phyloP scores from a whole-genome alignment of 2,329 filamentous ascomycete species.

The Botrytis pseudocinerea region DNA sequence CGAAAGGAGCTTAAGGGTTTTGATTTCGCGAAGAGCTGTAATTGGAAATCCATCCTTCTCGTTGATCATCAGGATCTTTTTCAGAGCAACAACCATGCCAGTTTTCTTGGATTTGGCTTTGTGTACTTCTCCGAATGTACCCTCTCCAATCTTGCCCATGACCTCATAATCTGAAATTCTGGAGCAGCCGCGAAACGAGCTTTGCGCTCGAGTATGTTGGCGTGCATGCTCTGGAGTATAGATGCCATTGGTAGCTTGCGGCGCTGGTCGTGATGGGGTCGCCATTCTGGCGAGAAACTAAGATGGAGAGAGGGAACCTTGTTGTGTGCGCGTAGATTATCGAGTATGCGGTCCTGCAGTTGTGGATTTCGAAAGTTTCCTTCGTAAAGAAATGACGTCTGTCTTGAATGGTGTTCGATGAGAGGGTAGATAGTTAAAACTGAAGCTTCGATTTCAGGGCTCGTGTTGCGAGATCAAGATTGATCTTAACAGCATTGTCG shows the following conservation, averaged over 20 bases:
- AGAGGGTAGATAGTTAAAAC: constrained; percentile 2
- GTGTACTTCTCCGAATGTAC: constrained; percentile 97
- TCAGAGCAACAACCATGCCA: constrained; percentile 78
- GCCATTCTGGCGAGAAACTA: constrained; percentile 16
- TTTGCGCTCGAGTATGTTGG: constrained; percentile 27
- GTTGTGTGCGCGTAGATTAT: neutral
- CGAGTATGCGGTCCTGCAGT: constrained; percentile 3
- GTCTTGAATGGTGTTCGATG: neutral
- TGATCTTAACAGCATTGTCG: constrained; percentile 16
- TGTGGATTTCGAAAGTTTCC: neutral
- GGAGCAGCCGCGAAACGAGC: constrained; percentile 76
- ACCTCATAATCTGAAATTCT: constrained; percentile 79
- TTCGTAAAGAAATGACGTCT: constrained; percentile 8
- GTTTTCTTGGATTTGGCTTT: constrained; percentile 78
- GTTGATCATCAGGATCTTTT: constrained; percentile 99
- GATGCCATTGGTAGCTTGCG: constrained; percentile 32
- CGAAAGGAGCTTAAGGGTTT: constrained; percentile 91
- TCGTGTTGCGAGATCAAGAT: constrained; percentile 18
- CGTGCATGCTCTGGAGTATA: constrained; percentile 30
- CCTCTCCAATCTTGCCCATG: constrained; percentile 83
- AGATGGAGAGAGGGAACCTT: neutral
- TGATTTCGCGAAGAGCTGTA: constrained; percentile 94
- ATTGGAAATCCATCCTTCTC: constrained; percentile 99
- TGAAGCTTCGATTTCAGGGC: constrained; percentile 18
- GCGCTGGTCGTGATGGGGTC: constrained; percentile 21